Conservation (phyloP, 768 basidiomycete genomes). For the Naganishia kalamii region DNA sequence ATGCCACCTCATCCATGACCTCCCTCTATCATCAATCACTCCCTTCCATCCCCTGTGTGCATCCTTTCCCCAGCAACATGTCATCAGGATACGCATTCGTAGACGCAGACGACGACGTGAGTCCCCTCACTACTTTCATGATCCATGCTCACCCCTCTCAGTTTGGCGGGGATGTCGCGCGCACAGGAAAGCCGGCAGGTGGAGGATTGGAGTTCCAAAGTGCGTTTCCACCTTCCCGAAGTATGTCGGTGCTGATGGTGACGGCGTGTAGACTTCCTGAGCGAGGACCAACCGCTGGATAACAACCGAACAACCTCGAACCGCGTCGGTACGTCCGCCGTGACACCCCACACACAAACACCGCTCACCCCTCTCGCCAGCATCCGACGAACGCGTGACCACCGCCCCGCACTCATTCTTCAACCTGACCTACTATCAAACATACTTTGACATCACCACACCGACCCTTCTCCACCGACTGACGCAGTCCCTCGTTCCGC, state of each 20-base stretch:
- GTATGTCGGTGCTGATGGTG: background rate
- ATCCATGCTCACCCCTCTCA: background rate
- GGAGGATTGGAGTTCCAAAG: slow-evolving; percentile 42
- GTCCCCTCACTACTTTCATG: background rate
- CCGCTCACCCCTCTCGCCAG: too few relatives aligned
- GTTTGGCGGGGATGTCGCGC: slow-evolving; percentile 28
- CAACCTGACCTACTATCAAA: slow-evolving; percentile 44
- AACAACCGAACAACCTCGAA: background rate
- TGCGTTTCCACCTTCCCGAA: slow-evolving; percentile 16
- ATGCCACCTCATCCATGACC: too few relatives aligned
- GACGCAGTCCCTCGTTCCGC: slow-evolving; percentile 36
- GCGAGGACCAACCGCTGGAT: background rate
- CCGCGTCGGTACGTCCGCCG: slow-evolving; percentile 3
- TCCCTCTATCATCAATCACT: background rate
- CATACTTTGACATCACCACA: slow-evolving; percentile 44
- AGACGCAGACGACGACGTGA: slow-evolving; percentile 44
- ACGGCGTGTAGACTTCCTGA: slow-evolving; percentile 10
- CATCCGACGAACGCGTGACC: slow-evolving; percentile 5
- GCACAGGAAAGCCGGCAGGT: slow-evolving; percentile 6
- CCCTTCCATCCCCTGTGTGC: background rate
- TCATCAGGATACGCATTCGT: slow-evolving; percentile 41
- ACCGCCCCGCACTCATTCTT: slow-evolving; percentile 40
- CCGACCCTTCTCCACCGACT: slow-evolving; percentile 36
- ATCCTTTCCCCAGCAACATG: background rate
- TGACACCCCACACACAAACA: background rate